phyloP scores from a whole-genome alignment of 2,329 filamentous ascomycete genomes.

The Trichoderma breve region DNA sequence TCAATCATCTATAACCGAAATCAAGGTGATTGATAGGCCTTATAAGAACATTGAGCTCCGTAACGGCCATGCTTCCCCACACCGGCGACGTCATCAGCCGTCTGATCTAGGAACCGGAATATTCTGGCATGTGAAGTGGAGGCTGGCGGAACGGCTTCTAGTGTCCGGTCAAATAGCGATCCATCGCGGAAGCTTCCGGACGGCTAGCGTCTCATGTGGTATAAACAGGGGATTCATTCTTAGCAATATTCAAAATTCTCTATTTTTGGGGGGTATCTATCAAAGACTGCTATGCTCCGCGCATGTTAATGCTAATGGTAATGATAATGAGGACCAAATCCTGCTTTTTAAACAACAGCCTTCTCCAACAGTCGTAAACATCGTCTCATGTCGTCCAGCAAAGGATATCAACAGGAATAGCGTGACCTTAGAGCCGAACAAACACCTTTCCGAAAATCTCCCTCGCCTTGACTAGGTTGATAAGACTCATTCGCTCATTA shows the following conservation, averaged over 20 bases:
- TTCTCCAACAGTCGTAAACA: neutral
- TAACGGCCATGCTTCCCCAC: neutral
- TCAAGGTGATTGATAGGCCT: neutral
- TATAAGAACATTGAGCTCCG: neutral
- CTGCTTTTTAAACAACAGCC: neutral
- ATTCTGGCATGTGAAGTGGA: constrained; percentile 10
- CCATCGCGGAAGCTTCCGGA: constrained; percentile 5
- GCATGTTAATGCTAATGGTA: neutral
- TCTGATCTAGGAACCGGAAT: neutral
- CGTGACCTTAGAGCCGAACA: constrained; percentile 50
- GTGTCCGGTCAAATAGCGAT: neutral
- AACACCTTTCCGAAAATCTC: constrained; percentile 92
- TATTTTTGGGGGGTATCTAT: constrained; percentile 11
- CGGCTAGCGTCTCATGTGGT: neutral
- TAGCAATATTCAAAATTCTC: neutral
- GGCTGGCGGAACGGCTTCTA: neutral
- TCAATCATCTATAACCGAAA: neutral
- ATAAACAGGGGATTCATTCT: neutral
- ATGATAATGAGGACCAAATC: neutral
- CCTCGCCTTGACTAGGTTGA: constrained; percentile 86
- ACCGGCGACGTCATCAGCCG: neutral
- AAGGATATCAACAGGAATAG: neutral
- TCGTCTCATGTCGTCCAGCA: neutral
- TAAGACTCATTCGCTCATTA: constrained; percentile 85
- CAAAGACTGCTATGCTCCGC: neutral